Evolutionary conservation across 345 rosid species (phyloP).

Genomic region (Dovyalis caffra): DNA sequence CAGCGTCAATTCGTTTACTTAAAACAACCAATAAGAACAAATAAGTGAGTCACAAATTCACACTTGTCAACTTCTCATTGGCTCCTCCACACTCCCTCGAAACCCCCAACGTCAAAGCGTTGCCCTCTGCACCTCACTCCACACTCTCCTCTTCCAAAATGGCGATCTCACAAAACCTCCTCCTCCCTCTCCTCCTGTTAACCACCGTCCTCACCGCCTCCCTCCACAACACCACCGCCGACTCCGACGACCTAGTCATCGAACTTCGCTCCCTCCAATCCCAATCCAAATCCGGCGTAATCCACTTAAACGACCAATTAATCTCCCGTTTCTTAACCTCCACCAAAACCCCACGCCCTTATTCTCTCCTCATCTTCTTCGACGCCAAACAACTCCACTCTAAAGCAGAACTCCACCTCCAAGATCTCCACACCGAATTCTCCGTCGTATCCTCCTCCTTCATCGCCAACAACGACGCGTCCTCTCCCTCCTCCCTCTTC

Average conservation of each 20-base stretch:
- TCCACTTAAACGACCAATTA: constrained; percentile 77
- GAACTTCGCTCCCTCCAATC: constrained; percentile 73
- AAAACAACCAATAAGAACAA: no score
- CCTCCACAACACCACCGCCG: constrained; percentile 17
- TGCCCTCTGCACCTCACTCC: no score
- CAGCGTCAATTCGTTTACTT: no score
- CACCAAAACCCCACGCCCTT: constrained; percentile 63
- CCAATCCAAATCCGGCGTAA: constrained; percentile 55
- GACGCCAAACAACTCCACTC: constrained; percentile 68
- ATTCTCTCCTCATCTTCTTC: constrained; percentile 78
- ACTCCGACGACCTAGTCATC: constrained; percentile 44
- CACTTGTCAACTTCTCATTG: neutral
- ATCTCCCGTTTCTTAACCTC: constrained; percentile 76
- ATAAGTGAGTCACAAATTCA: no score
- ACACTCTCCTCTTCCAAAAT: neutral
- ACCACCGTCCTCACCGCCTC: constrained; percentile 11
- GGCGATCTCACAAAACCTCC: constrained; percentile 2
- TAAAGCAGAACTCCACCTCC: constrained; percentile 73
- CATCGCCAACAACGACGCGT: constrained; percentile 59
- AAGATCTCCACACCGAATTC: constrained; percentile 65
- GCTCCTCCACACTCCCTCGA: neutral
- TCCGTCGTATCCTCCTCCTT: constrained; percentile 66
- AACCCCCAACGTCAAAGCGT: no score
- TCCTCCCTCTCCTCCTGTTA: constrained; percentile 29
- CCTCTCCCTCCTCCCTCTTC: constrained; percentile 52